Conservation (phyloP, 1,284 basidiomycete species). For the Irpex sp. region DNA sequence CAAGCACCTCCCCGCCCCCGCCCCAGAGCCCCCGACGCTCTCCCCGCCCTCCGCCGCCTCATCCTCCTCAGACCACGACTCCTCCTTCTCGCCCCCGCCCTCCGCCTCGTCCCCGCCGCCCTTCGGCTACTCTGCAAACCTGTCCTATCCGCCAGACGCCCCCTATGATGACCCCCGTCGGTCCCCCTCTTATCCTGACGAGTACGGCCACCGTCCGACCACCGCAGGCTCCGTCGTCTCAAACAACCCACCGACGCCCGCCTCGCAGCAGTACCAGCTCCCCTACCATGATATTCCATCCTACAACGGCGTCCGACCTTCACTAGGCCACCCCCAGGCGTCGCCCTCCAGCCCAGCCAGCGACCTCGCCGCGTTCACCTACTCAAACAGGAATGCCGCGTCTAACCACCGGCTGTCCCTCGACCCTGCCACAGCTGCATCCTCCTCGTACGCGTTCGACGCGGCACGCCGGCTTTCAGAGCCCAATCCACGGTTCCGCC, state of each 20-base stretch:
- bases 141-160: background rate
- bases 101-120: constrained; percentile 7
- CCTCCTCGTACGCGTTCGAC: background rate
- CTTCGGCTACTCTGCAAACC: constrained; percentile 2
- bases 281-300: background rate
- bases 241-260: background rate
- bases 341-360: background rate
- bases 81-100: constrained; percentile 2
- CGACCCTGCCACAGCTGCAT: background rate
- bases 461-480: background rate
- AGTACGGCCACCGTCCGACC: constrained; percentile 1
- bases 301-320: background rate
- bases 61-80: constrained; percentile 1
- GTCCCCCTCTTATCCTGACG: constrained; percentile 5
- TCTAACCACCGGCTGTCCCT: background rate
- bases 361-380: background rate
- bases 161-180: constrained; percentile 6
- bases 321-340: background rate
- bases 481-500: background rate
- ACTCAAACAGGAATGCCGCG: background rate
- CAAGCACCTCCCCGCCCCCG: background rate
- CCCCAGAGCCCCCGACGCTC: constrained; percentile 4
- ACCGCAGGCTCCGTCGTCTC: constrained; percentile 3
- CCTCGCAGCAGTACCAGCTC: background rate
- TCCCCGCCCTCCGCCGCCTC: constrained; percentile 7